Percentiles rank a stretch among this genome's conserved stretches.
Conservation (phyloP, 2,329 filamentous ascomycete species). For the Aureobasidium leucospermi region DNA sequence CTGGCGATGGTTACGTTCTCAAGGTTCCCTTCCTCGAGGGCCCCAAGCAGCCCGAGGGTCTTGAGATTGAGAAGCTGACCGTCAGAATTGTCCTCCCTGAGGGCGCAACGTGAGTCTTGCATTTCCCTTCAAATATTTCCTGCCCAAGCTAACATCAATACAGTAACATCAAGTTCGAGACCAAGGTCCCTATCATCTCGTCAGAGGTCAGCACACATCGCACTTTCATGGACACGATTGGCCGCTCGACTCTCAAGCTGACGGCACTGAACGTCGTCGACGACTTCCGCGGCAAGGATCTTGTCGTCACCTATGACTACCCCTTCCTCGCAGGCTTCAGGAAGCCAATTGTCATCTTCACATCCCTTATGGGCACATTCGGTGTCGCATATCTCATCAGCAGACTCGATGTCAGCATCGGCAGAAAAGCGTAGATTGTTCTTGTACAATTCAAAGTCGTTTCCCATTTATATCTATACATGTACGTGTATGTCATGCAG, state of each 20-base stretch:
- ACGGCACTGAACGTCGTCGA: constrained; percentile 83
- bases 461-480: constrained; percentile 1
- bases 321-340: constrained; percentile 65
- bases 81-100: constrained; percentile 84
- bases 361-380: constrained; percentile 67
- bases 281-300: constrained; percentile 73
- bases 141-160: constrained; percentile 23
- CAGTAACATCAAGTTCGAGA: constrained; percentile 73
- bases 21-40: constrained; percentile 92
- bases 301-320: constrained; percentile 82
- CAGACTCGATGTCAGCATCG: constrained; percentile 75
- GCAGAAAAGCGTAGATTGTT: constrained; percentile 23
- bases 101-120: constrained; percentile 65
- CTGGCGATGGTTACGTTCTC: constrained; percentile 67
- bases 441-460: constrained; percentile 6
- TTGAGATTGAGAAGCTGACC: constrained; percentile 76
- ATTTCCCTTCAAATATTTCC: neutral
- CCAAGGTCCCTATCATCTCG: constrained; percentile 62
- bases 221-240: constrained; percentile 90
- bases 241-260: constrained; percentile 74
- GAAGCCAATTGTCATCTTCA: constrained; percentile 79
- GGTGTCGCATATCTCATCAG: constrained; percentile 66
- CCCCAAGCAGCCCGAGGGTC: constrained; percentile 74
- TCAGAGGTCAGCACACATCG: constrained; percentile 60
- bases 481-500: neutral